Conservation (phyloP, 495 filamentous ascomycete species). For the Corynascus novoguineensis region DNA sequence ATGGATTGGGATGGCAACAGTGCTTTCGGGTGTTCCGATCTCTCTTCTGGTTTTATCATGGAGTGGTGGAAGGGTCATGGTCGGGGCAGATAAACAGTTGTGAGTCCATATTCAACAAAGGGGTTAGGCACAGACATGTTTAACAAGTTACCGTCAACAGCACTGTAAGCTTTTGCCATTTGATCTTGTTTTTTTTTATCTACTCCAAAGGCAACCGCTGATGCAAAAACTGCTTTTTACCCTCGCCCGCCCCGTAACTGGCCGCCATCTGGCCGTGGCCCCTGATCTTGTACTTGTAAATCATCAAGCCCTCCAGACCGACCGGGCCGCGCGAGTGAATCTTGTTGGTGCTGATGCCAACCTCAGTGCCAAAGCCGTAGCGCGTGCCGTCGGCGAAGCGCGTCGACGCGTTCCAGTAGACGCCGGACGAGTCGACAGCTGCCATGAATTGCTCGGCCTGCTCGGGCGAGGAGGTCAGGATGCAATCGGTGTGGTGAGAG, state of each 20-base stretch:
- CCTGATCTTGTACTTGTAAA: slow-evolving; percentile 88
- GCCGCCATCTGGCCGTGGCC: slow-evolving; percentile 72
- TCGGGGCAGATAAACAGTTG: neutral
- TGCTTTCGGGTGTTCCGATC: too few species aligned
- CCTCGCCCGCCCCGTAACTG: slow-evolving; percentile 65
- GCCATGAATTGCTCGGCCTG: slow-evolving; percentile 75
- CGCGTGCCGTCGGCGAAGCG: slow-evolving; percentile 94
- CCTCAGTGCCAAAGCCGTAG: slow-evolving; percentile 96
- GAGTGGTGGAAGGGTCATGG: neutral
- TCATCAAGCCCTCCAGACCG: slow-evolving; percentile 88
- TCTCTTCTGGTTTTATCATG: neutral
- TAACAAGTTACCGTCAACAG: too few species aligned
- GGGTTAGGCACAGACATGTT: too few species aligned
- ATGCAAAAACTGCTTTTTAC: slow-evolving; percentile 66
- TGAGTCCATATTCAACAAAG: neutral
- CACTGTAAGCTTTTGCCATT: too few species aligned
- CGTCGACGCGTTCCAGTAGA: slow-evolving; percentile 95
- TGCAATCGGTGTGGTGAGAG: slow-evolving; percentile 92
- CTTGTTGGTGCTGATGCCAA: slow-evolving; percentile 98
- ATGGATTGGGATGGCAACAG: too few species aligned
- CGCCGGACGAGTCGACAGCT: slow-evolving; percentile 80
- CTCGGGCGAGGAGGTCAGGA: slow-evolving; percentile 62
- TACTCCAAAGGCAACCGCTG: slow-evolving; percentile 45
- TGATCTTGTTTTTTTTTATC: neutral
- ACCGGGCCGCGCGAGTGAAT: slow-evolving; percentile 93